phyloP scores from a whole-genome alignment of 2,329 filamentous ascomycete genomes.

The Mycogone perniciosa region DNA sequence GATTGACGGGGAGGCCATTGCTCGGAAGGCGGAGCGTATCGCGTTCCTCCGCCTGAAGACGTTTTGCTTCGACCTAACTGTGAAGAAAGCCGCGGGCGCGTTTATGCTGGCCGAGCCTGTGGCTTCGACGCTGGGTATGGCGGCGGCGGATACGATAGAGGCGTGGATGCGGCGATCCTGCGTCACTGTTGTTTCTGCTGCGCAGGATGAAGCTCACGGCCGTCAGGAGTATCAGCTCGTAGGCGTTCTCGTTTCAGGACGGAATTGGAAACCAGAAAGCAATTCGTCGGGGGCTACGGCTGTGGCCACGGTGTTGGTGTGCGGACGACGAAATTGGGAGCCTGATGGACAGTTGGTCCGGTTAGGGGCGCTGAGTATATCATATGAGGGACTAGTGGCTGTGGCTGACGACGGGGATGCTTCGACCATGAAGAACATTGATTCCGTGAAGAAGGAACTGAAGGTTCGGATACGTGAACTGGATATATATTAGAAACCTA shows the following conservation, averaged over 20 bases:
- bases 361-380: constrained; percentile 25
- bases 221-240: constrained; percentile 19
- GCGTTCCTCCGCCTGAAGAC: constrained; percentile 29
- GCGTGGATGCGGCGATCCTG: constrained; percentile 18
- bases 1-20: constrained; percentile 28
- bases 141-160: constrained; percentile 15
- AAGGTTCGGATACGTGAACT: constrained; percentile 26
- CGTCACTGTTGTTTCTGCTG: constrained; percentile 16
- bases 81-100: constrained; percentile 13
- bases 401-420: constrained; percentile 18
- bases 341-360: constrained; percentile 24
- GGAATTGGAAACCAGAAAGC: constrained; percentile 21
- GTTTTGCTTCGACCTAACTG: constrained; percentile 27
- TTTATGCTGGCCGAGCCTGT: constrained; percentile 8
- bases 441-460: constrained; percentile 21
- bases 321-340: constrained; percentile 23
- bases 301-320: constrained; percentile 25
- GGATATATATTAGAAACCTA: constrained; percentile 27
- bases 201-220: not conserved
- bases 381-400: constrained; percentile 20
- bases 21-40: constrained; percentile 20
- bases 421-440: constrained; percentile 22
- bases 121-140: constrained; percentile 16
- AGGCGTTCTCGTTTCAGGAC: constrained; percentile 25
- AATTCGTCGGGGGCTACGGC: constrained; percentile 12